phyloP scores from a whole-genome alignment of 352 stramenopile species.

The Phytophthora palmivora region DNA sequence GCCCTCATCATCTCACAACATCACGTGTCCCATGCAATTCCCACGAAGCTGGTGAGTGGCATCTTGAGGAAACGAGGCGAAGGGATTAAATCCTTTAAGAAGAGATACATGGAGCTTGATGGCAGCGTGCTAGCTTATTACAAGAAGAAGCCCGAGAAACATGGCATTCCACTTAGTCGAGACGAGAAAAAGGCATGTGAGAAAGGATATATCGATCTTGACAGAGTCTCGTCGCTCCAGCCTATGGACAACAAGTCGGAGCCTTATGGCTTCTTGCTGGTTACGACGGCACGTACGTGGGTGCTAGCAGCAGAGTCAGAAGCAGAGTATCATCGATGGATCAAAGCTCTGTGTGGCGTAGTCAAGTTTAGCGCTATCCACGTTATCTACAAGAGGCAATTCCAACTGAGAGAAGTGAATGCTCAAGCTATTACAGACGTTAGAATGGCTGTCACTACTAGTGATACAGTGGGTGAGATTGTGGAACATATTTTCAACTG shows the following conservation, averaged over 20 bases:
- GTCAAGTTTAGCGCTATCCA: constrained; percentile 80
- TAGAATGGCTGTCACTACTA: constrained; percentile 75
- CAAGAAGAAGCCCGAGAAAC: constrained; percentile 81
- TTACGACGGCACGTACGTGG: constrained; percentile 78
- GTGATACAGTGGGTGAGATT: constrained; percentile 84
- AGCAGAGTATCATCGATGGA: constrained; percentile 74
- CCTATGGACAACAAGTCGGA: constrained; percentile 65
- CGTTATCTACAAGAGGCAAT: constrained; percentile 79
- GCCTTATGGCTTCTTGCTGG: constrained; percentile 71
- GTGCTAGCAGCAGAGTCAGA: constrained; percentile 73
- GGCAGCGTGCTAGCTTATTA: constrained; percentile 74
- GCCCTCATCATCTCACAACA: constrained; percentile 65
- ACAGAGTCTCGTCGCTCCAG: constrained; percentile 77
- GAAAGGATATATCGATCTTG: constrained; percentile 71
- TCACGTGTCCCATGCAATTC: constrained; percentile 28
- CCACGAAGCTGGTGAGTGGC: constrained; percentile 53
- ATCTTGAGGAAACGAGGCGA: constrained; percentile 78
- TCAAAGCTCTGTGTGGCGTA: constrained; percentile 76
- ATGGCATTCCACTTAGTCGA: constrained; percentile 62
- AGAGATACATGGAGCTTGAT: constrained; percentile 85
- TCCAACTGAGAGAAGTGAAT: constrained; percentile 81
- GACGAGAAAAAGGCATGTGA: constrained; percentile 78
- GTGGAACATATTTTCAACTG: constrained; percentile 88
- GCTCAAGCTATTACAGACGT: constrained; percentile 82
- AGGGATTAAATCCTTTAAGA: constrained; percentile 77